Conservation (phyloP, 805 yeast genomes). For the Hanseniaspora opuntiae region DNA sequence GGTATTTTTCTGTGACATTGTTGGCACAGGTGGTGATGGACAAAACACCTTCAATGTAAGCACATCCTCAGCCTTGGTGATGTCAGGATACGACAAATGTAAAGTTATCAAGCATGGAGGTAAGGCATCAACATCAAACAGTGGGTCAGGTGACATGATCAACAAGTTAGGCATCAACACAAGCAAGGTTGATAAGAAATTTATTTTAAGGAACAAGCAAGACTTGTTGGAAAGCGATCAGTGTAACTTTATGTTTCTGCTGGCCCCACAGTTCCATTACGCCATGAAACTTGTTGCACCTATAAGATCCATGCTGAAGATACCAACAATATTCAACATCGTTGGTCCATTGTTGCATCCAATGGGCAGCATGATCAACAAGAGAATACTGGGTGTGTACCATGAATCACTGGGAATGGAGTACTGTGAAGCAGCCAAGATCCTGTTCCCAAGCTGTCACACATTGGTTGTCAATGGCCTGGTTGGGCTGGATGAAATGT, state of each 20-base stretch:
- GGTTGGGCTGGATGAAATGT: constrained; percentile 82
- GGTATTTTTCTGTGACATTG: constrained; percentile 47
- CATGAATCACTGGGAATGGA: constrained; percentile 64
- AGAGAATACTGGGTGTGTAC: constrained; percentile 83
- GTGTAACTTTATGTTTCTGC: constrained; percentile 46
- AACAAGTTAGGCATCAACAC: constrained; percentile 72
- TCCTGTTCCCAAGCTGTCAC: constrained; percentile 33
- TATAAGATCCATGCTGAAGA: constrained; percentile 63
- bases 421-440: constrained; percentile 68
- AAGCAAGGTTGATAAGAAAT: constrained; percentile 43
- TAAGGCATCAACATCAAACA: constrained; percentile 81
- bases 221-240: constrained; percentile 36
- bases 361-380: constrained; percentile 47
- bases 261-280: constrained; percentile 89
- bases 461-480: constrained; percentile 91
- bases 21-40: constrained; percentile 98
- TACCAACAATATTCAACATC: constrained; percentile 88
- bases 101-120: constrained; percentile 93
- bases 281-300: constrained; percentile 76
- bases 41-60: constrained; percentile 94
- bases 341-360: constrained; percentile 93
- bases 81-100: constrained; percentile 66
- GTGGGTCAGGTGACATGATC: constrained; percentile 89
- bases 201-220: constrained; percentile 37
- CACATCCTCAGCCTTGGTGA: constrained; percentile 86